These are phyloP conservation scores for Potentilla sterilis DNA, from an alignment of 306 rosid species.

Conservation along the genomic window DNA sequence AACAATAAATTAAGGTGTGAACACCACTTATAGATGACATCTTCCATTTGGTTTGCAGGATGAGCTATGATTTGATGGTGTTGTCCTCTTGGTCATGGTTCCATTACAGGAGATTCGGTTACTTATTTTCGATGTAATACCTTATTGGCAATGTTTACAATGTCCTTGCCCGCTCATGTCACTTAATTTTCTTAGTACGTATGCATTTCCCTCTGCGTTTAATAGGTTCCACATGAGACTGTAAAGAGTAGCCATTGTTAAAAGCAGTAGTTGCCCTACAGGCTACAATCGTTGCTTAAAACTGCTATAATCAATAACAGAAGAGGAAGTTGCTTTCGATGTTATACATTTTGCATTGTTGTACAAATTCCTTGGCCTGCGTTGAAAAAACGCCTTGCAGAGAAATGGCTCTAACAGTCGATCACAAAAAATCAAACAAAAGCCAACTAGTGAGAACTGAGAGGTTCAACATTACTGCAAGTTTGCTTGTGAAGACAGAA, in stretches of 20 bases:
- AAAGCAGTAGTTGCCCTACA: neutral
- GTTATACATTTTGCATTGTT: neutral
- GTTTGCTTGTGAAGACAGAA: neutral
- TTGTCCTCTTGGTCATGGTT: neutral
- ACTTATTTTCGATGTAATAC: neutral
- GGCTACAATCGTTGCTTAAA: neutral
- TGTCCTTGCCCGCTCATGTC: neutral
- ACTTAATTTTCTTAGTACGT: neutral
- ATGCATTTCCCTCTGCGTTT: neutral
- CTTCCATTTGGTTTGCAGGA: slow-evolving; percentile 3
- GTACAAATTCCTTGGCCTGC: neutral
- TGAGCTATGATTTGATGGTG: slow-evolving; percentile 3
- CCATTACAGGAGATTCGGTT: slow-evolving; percentile 1
- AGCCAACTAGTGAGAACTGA: too few species aligned
- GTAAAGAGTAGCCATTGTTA: neutral
- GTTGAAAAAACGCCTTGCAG: too few species aligned
- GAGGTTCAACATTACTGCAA: neutral
- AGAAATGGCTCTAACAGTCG: too few species aligned
- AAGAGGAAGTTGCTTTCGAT: neutral
- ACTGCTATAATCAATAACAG: neutral
- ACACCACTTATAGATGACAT: neutral
- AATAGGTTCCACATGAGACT: neutral
- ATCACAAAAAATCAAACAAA: too few species aligned
- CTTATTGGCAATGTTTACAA: neutral
- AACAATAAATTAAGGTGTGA: neutral